phyloP scores from a whole-genome alignment of 2,329 filamentous ascomycete species.

The Verticillium isaacii region DNA sequence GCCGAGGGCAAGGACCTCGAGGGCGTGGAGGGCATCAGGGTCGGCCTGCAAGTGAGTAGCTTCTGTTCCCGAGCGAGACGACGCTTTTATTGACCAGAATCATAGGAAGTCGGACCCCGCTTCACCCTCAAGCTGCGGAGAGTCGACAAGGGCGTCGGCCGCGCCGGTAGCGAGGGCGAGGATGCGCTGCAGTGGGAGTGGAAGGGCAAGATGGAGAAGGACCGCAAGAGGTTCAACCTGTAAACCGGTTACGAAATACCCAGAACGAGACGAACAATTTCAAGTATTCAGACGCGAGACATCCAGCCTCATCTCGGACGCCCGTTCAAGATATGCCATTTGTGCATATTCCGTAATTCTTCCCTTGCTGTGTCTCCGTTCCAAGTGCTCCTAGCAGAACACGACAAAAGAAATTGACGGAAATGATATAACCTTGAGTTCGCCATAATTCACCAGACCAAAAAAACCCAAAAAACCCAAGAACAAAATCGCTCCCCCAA shows the following conservation, averaged over 20 bases:
- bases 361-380: neutral
- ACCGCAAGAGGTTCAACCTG: conserved; percentile 88
- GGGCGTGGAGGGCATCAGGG: conserved; percentile 79
- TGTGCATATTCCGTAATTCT: no score
- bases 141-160: conserved; percentile 81
- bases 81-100: neutral
- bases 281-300: neutral
- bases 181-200: conserved; percentile 90
- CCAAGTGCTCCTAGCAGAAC: neutral
- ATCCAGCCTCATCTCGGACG: neutral
- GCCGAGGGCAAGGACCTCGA: conserved; percentile 78
- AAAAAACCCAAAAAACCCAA: neutral
- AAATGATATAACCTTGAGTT: neutral
- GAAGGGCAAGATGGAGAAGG: conserved; percentile 94
- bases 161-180: conserved; percentile 62
- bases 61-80: neutral
- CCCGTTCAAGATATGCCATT: neutral
- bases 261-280: neutral
- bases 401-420: neutral
- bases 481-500: neutral
- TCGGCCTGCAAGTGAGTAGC: conserved; percentile 72
- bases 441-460: neutral
- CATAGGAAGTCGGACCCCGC: conserved; percentile 57
- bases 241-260: conserved; percentile 33
- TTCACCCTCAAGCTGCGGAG: conserved; percentile 77